Base-by-base conservation (phyloP, 2,329 filamentous ascomycete species). In the Fusarium irregulare region DNA sequence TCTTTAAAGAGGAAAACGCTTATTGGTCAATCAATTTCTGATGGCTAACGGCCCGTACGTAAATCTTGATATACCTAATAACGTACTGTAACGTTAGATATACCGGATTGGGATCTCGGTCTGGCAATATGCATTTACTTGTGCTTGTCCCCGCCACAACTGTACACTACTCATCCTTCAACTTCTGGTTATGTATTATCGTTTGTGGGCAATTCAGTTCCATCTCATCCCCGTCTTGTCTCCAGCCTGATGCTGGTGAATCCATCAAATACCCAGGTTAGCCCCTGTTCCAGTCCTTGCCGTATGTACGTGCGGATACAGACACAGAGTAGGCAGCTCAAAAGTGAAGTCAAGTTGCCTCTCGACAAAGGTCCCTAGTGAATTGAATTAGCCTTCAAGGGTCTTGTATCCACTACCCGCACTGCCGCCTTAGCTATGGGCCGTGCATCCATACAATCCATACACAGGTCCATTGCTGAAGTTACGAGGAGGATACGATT, bases 51-150 rank as follows among this genome's bases (percentile, higher is more conserved):
- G 37, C 47, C 48, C 21, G 44, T 70, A 58, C 61, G 57, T 54
- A 68, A 70, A 68, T 64, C 16, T 55, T 50, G 46, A 20, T 37
- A 10, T 34, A 41, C 13, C 32, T 23, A 30, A 30, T 7, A 28
- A 28, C 27, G 27, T 28, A 28, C 27, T 28, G 28, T 30, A 30
- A 60, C 16, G 59, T 45, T 44, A 25, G 13, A 60, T 46, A 56
- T 59, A 30, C 69, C 54, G 18, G 56, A 68, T 70, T 60, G 53
- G 60, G 62, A 47, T 60, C 64, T 73, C 70, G 64, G 70, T 74
- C 70, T 72, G 68, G 65, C 60, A 34, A 74, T 58, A 20, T 65
- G 54, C 70, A 73, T 68, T 48, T 69, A 32, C 28, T 49, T 58
- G 30, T 69, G 37, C 28, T 49, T 56, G 30, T 21, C 42, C 46